A percentile compares a stretch with the other conserved stretches of the same genome.
Evolutionary conservation across 129 eudicot species (phyloP).

Genomic region (Flaveria sonorensis): DNA sequence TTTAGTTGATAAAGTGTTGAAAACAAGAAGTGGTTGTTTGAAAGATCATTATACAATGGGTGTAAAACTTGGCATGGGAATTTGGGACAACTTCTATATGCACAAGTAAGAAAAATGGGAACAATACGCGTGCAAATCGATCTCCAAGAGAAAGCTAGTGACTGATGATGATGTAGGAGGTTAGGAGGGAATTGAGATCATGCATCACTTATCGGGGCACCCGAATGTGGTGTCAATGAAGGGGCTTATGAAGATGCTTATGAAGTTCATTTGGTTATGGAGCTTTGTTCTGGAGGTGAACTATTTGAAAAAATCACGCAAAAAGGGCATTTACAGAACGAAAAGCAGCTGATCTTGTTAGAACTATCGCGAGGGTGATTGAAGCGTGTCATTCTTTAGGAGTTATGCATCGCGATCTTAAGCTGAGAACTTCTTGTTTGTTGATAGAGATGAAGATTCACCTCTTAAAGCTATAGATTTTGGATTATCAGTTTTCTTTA

Average conservation of each 20-base stretch:
- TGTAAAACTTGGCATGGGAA: slow-evolving; percentile 51
- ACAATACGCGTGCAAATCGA: slow-evolving; percentile 61
- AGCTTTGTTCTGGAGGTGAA: slow-evolving; percentile 64
- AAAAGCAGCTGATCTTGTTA: slow-evolving; percentile 63
- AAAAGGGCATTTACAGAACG: slow-evolving; percentile 57
- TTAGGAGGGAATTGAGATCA: slow-evolving; percentile 69
- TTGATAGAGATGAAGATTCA: slow-evolving; percentile 51
- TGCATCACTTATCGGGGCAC: slow-evolving; percentile 70
- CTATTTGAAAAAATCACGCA: slow-evolving; percentile 59
- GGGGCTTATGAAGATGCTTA: slow-evolving; percentile 69
- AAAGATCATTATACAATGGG: slow-evolving; percentile 53
- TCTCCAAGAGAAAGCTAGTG: slow-evolving; percentile 54
- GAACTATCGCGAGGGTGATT: slow-evolving; percentile 52
- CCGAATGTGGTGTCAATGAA: slow-evolving; percentile 58
- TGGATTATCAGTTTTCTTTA: slow-evolving; percentile 61
- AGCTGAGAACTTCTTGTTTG: slow-evolving; percentile 62
- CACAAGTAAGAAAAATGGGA: slow-evolving; percentile 49
- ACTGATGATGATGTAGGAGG: slow-evolving; percentile 58
- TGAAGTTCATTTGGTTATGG: slow-evolving; percentile 67
- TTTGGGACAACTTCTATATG: slow-evolving; percentile 71
- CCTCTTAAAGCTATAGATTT: slow-evolving; percentile 60
- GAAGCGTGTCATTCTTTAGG: slow-evolving; percentile 67
- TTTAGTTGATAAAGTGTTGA: slow-evolving; percentile 47
- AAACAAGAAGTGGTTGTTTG: slow-evolving; percentile 48
- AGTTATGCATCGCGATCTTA: slow-evolving; percentile 65